Evolutionary conservation across 2,329 filamentous ascomycete genomes (phyloP), one percentile per base, ranked within the genome.

Genomic region (Atkinsonella texensis): DNA sequence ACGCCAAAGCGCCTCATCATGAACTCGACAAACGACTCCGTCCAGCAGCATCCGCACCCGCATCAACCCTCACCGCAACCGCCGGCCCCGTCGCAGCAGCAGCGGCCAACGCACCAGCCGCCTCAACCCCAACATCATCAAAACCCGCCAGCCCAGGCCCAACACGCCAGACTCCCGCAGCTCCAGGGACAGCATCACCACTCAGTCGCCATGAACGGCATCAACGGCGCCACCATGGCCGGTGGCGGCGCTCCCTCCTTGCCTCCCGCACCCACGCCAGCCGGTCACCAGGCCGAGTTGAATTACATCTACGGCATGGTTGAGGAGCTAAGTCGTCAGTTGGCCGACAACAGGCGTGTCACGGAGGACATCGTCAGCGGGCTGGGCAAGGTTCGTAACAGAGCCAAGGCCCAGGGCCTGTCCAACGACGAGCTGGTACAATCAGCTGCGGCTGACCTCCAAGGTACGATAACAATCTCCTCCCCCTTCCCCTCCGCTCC

Each of bases 271-370:
- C 80, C 81, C 13, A 81, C 78, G 15, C 81, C 81, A n/a, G 81
- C 81, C 17, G 81, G 80, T 46, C 81, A 85, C 63, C 80, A 84
- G 64, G 76, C 80, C 49, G 81, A 85, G 65, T 74, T 85, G 54
- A 83, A 82, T 62, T 80, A 82, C 65, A 82, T 85, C 60, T 83
- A 84, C 62, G 72, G 73, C 57, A 80, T 84, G 76, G 81, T 85
- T 11, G 81, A 85, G 60, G 79, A 83, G 62, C 70, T 84, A 46
- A 82, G 80, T 59, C 74, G 77, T 35, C 78, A 83, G 61, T 70
- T 84, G 32, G 75, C 79, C 12, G 78, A 82, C 49, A 83, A 82
- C 62, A 72, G 78, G 57, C 72, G 74, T 42, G 75, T 77, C 39
- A 77, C 80, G n/a, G 77, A 82, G 56, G 77, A 81, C 28, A 82